Evolutionary conservation across 176 grass and related monocot species (phyloP).

Genomic region (Oryza meyeriana): DNA sequence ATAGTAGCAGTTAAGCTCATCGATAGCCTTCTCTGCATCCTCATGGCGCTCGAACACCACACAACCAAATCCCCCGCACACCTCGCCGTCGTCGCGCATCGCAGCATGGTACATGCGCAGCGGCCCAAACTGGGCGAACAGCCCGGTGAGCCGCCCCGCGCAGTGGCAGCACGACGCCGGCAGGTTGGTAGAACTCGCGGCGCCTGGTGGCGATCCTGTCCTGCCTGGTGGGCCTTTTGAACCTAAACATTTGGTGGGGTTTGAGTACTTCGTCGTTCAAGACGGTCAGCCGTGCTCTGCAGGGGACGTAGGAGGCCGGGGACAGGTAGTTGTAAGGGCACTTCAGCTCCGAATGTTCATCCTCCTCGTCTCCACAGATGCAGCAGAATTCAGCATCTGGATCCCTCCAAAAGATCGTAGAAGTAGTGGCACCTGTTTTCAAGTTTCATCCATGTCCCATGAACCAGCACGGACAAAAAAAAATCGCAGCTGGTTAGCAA

Average conservation of each 20-base stretch:
- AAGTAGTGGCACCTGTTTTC: neutral
- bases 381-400: slow-evolving; percentile 17
- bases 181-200: neutral
- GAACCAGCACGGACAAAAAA: neutral
- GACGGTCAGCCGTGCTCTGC: neutral
- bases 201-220: neutral
- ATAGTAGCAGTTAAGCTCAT: neutral
- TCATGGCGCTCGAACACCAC: slow-evolving; percentile 2
- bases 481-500: neutral
- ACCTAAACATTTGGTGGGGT: no score
- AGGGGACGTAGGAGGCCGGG: slow-evolving; percentile 23
- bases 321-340: slow-evolving; percentile 34
- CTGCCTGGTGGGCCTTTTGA: neutral
- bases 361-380: slow-evolving; percentile 27
- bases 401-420: neutral
- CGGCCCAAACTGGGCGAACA: neutral
- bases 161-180: neutral
- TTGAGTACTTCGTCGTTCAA: neutral
- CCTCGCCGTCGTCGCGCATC: neutral
- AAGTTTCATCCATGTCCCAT: neutral
- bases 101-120: slow-evolving; percentile 2
- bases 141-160: no score
- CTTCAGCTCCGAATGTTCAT: neutral
- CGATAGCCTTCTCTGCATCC: slow-evolving; percentile 5
- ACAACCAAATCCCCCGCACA: neutral